Evolutionary conservation across 352 stramenopile species (phyloP), one percentile per base, ranked within the genome.

Genomic region (Globisporangium middletonii): DNA sequence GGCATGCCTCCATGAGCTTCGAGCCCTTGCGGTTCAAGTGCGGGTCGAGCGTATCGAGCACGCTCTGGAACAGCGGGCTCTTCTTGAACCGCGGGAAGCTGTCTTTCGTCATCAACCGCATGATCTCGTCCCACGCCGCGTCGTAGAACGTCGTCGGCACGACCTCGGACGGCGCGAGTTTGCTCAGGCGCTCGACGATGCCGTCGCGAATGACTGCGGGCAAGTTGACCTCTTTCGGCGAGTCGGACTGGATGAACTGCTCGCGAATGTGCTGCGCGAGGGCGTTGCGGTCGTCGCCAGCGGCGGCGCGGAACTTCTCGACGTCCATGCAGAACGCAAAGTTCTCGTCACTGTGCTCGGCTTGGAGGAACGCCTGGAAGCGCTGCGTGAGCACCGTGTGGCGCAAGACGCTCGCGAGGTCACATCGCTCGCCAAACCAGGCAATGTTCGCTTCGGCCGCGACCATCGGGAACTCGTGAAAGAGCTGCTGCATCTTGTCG

Each of bases 51-150:
- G 67, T 69, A 33, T 89, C 72, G 15, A 92, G 61, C 8, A 91
- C 65, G 33, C 62, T 77, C 59, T 86, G 71, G 65, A 92, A 91
- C 28, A 76, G 55, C 1, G 69, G 57, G 56, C 75, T 87, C 60
- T 87, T 88, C 59, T 92, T 90, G 68, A 91, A 92, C 8, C 78
- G 78, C 11, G 77, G 78, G 51, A 92, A 91, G 37, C 76, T 89
- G 65, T 92, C 80, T 56, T 89, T 88, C 35, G 66, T 83, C 78
- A 91, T 89, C 27, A 91, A 63, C n/a, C 66, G 67, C 76, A 85
- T 89, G 64, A 92, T 92, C 68, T 92, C 79, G 37, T 89, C 70
- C 48, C 69, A 80, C 3, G 82, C 72, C 0, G 68, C 57, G 44
- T 89, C 74, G 30, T 85, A 90, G 42, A 92, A 82, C 0, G 58